Conservation (phyloP, 2,329 filamentous ascomycete species). For the Trichoderma brevicompactum region DNA sequence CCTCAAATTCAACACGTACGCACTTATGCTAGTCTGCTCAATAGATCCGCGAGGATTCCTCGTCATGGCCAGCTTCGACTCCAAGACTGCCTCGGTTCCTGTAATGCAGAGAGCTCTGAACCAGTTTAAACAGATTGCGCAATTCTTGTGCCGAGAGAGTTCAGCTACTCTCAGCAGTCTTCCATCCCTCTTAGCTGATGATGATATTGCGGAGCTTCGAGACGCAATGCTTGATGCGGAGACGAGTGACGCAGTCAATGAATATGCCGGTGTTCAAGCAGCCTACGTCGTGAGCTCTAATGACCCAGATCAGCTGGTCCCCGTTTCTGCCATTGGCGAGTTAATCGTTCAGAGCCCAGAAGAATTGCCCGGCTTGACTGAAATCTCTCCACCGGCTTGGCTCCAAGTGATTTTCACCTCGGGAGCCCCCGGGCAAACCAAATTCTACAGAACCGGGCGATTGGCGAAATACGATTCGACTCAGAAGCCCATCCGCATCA, state of each 20-base stretch:
- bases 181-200: conserved; percentile 38
- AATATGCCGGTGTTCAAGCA: conserved; percentile 37
- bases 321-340: conserved; percentile 50
- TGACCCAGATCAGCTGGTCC: conserved; percentile 43
- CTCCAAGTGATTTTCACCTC: conserved; percentile 28
- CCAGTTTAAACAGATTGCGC: conserved; percentile 56
- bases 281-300: conserved; percentile 49
- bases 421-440: conserved; percentile 34
- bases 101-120: conserved; percentile 58
- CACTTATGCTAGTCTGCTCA: conserved; percentile 68
- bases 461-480: conserved; percentile 44
- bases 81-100: conserved; percentile 56
- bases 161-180: conserved; percentile 43
- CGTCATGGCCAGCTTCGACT: conserved; percentile 68
- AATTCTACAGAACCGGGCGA: conserved; percentile 47
- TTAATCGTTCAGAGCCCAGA: conserved; percentile 45
- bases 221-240: conserved; percentile 34
- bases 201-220: conserved; percentile 43
- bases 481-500: conserved; percentile 39
- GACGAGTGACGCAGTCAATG: conserved; percentile 31
- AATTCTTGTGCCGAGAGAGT: conserved; percentile 51
- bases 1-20: conserved; percentile 62
- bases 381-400: conserved; percentile 5
- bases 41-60: conserved; percentile 59
- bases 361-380: neutral